A percentile compares a stretch with the other conserved stretches of the same genome.
Evolutionary conservation across 2,329 filamentous ascomycete genomes (phyloP).

Genomic region (Byssoonygena ceratinophila): DNA sequence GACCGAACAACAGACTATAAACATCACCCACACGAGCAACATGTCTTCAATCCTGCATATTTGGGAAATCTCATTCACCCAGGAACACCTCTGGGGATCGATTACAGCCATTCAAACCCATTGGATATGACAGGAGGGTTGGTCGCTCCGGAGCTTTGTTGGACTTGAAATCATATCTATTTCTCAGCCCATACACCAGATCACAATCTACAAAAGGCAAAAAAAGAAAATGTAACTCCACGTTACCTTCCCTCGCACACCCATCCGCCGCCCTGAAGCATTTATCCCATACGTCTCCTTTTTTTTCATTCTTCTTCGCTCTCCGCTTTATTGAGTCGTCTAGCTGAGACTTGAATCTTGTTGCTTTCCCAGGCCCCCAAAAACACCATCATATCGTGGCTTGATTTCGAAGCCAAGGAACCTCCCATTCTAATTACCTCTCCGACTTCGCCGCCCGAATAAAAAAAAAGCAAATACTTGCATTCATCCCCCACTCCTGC

Average conservation of each 20-base stretch:
- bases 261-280: neutral
- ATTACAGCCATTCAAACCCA: conserved; percentile 26
- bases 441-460: neutral
- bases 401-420: conserved; percentile 7
- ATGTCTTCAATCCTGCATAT: conserved; percentile 30
- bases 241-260: neutral
- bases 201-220: neutral
- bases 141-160: conserved; percentile 28
- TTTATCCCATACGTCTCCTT: neutral
- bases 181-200: neutral
- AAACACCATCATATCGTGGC: conserved; percentile 3
- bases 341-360: conserved; percentile 10
- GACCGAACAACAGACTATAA: conserved; percentile 26
- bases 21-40: conserved; percentile 24
- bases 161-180: conserved; percentile 23
- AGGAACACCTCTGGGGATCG: conserved; percentile 23
- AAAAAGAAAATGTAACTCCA: conserved; percentile 1
- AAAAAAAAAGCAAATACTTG: neutral
- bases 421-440: conserved; percentile 3
- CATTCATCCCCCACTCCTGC: neutral
- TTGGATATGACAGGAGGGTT: conserved; percentile 27
- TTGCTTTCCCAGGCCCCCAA: conserved; percentile 9
- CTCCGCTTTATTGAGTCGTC: neutral
- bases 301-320: neutral
- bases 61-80: conserved; percentile 27